These are phyloP conservation scores for Aspergillus nanangensis DNA, from an alignment of 495 filamentous ascomycete genomes.

Conservation along the genomic window DNA sequence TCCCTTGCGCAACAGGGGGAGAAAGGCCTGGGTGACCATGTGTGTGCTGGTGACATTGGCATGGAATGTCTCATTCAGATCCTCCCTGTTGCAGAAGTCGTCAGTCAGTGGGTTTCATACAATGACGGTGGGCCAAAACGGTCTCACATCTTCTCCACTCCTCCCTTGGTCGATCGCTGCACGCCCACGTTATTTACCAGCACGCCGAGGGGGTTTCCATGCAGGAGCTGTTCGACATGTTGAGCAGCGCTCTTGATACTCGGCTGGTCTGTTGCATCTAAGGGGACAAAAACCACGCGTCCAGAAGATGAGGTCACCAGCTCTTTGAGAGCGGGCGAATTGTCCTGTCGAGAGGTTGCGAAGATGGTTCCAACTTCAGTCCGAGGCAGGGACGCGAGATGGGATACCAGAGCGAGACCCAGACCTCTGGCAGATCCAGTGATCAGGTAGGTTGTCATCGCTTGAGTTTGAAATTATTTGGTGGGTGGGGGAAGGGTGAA, in stretches of 20 bases:
- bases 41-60: constrained; percentile 36
- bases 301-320: constrained; percentile 18
- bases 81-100: constrained; percentile 13
- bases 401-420: constrained; percentile 30
- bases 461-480: no score
- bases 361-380: constrained; percentile 26
- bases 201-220: constrained; percentile 32
- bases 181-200: constrained; percentile 39
- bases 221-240: constrained; percentile 19
- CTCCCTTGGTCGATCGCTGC: constrained; percentile 14
- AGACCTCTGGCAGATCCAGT: constrained; percentile 37
- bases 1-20: constrained; percentile 34
- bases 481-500: no score
- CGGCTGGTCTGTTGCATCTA: constrained; percentile 23
- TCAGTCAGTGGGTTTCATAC: no score
- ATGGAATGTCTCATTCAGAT: constrained; percentile 26
- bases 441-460: constrained; percentile 31
- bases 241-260: constrained; percentile 22
- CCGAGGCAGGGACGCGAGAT: constrained; percentile 21
- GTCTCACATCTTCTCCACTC: constrained; percentile 21
- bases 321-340: constrained; percentile 18
- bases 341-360: constrained; percentile 20
- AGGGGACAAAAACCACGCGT: constrained; percentile 20
- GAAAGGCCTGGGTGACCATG: constrained; percentile 26
- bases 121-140: no score